Base-by-base conservation (phyloP, 176 grass and related monocot genomes). In the Alloteropsis semialata region DNA sequence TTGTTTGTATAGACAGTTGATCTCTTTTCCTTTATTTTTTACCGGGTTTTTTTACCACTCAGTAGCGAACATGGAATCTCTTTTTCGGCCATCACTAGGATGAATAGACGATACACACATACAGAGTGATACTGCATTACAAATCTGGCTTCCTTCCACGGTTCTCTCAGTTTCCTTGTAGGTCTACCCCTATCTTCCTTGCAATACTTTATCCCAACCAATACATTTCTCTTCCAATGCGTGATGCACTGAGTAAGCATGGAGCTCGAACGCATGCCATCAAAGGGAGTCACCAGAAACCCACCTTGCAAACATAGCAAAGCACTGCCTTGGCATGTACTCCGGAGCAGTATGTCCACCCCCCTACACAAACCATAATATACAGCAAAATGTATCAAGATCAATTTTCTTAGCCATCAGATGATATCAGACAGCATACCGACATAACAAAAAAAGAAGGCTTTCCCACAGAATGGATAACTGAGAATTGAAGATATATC, bases 261-360 rank as follows among this genome's bases (percentile, higher is more conserved):
- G 17, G 29, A 22, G 0, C 30, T 54, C 29, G 16, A 22, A 63
- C 32, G 39, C 3, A 30, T 1, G 25, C 24, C 38, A 66, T 92
- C 86, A 92, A 51, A 92, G 82, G 45, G 90, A 74, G 5, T 75
- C 33, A 8, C 57, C 58, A 17, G 81, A 84, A 45, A 87, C 1
- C 87, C 87, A 93, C 49, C 91, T 75, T 17, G n/a, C 21, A 66
- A 93, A 22, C 87, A 93, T 93, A 6, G 44, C 60, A 27, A 85
- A 61, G 16, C 91, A 87, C 64, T 93, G 64, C 64, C 56, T 93
- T 34, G 87, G 87, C 80, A 84, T 93, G 83, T 92, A 89, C 72
- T 87, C 90, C 5, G 87, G 90, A 24, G 87, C 90, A 21, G 87
- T 92, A 48, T 93, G 87, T 4, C 91, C 87, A 68, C 70, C 91